A percentile compares a stretch with the other conserved stretches of the same genome.
Evolutionary conservation across 805 yeast species (phyloP).

Genomic region (Debaryomyces hansenii): DNA sequence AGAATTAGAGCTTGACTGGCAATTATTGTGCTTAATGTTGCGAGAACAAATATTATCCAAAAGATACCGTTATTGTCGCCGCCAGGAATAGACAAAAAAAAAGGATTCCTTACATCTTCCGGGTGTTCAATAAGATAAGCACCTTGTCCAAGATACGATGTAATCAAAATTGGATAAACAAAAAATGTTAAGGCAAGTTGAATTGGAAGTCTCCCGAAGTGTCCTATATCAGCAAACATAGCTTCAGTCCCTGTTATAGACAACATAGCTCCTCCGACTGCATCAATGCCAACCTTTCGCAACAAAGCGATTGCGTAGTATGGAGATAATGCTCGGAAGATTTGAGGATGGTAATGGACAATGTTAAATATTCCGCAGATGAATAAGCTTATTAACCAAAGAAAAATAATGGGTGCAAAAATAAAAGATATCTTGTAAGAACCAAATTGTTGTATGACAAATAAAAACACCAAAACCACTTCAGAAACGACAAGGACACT

Average conservation of each 20-base stretch:
- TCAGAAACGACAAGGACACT: constrained; percentile 51
- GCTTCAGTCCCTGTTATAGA: constrained; percentile 62
- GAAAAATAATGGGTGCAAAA: constrained; percentile 55
- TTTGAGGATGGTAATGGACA: constrained; percentile 36
- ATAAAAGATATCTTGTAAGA: constrained; percentile 46
- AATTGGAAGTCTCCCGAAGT: constrained; percentile 50
- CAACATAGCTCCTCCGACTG: constrained; percentile 52
- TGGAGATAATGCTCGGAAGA: constrained; percentile 53
- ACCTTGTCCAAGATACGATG: constrained; percentile 59
- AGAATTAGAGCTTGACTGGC: constrained; percentile 62
- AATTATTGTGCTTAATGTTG: constrained; percentile 55
- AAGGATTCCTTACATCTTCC: constrained; percentile 38
- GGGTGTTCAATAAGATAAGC: constrained; percentile 48
- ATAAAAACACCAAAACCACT: constrained; percentile 45
- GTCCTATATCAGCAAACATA: constrained; percentile 64
- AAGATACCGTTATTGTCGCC: constrained; percentile 42
- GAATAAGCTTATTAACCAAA: constrained; percentile 50
- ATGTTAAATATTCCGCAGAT: constrained; percentile 50
- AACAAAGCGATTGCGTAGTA: constrained; percentile 49
- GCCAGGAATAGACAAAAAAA: constrained; percentile 53
- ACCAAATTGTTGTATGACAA: constrained; percentile 50
- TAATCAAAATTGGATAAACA: constrained; percentile 53
- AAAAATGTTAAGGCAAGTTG: constrained; percentile 46
- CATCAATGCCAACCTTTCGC: constrained; percentile 39
- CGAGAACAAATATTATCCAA: constrained; percentile 53